These are phyloP conservation scores for Claviceps quebecensis DNA, from an alignment of 2,329 filamentous ascomycete species.

Conservation along the genomic window DNA sequence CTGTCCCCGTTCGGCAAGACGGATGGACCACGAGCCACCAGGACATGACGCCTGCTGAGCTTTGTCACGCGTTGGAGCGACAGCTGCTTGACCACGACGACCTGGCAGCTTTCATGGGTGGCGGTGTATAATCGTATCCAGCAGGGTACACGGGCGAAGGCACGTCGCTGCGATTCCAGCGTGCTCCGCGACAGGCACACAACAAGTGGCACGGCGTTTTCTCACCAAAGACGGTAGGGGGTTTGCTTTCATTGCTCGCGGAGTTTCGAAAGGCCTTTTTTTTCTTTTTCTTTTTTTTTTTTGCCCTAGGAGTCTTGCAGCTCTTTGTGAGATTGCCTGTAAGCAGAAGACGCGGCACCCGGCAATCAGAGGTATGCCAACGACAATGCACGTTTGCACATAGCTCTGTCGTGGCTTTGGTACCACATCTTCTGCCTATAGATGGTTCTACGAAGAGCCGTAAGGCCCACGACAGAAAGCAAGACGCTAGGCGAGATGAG, in stretches of 20 bases:
- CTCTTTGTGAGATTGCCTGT: slow-evolving; percentile 2
- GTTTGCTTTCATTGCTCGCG: not conserved
- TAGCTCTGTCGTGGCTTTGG: no score
- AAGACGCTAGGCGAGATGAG: not conserved
- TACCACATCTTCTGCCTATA: no score
- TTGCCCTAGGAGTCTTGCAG: not conserved
- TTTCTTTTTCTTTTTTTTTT: not conserved
- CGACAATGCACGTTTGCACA: no score
- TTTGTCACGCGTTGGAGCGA: slow-evolving; percentile 44
- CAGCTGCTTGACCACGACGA: slow-evolving; percentile 47
- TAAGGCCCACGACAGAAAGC: no score
- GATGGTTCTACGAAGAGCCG: no score
- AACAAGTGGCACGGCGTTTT: no score
- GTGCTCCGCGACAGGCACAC: not conserved
- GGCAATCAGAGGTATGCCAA: not conserved
- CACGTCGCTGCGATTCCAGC: not conserved
- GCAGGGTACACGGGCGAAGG: not conserved
- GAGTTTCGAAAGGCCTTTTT: not conserved
- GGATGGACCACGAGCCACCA: slow-evolving; percentile 21
- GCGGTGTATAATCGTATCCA: slow-evolving; percentile 33
- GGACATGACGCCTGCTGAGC: slow-evolving; percentile 45
- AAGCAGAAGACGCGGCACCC: slow-evolving; percentile 2
- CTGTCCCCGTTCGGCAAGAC: slow-evolving; percentile 16
- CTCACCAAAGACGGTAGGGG: no score
- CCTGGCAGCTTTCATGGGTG: slow-evolving; percentile 48